A percentile compares a stretch with the other conserved stretches of the same genome.
phyloP scores from a whole-genome alignment of 306 rosid species.

The Citrullus colocynthis region DNA sequence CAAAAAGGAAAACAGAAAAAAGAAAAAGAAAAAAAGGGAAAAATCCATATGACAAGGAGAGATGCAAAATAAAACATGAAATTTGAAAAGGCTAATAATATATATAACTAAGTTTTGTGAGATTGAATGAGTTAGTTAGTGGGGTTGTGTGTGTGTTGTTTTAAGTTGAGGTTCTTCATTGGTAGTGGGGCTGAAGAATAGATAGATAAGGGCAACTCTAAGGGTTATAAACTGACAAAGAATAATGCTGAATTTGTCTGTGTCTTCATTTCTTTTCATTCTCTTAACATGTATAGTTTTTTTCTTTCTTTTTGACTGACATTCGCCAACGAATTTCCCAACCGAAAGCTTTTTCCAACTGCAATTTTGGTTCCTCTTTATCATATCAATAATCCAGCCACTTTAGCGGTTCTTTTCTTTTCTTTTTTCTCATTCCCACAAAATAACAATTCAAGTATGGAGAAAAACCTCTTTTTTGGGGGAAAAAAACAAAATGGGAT shows the following conservation, averaged over 20 bases:
- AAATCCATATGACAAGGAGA: too few relatives aligned
- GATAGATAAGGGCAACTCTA: neutral
- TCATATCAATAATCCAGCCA: constrained; percentile 1
- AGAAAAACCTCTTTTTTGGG: neutral
- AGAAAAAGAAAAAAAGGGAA: too few relatives aligned
- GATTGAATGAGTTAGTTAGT: neutral
- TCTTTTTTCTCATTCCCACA: too few relatives aligned
- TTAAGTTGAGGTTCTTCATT: too few relatives aligned
- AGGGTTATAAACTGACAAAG: neutral
- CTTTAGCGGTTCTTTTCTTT: neutral
- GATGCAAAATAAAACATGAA: too few relatives aligned
- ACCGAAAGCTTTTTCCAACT: neutral
- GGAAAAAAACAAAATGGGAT: neutral
- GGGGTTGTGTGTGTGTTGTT: neutral
- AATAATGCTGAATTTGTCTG: neutral
- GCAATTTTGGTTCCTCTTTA: constrained; percentile 12
- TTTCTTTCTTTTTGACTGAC: neutral
- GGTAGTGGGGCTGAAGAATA: neutral
- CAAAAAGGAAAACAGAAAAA: too few relatives aligned
- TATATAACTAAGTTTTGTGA: neutral
- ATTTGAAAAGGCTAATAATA: too few relatives aligned
- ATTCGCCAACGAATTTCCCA: constrained; percentile 6
- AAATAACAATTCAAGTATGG: neutral
- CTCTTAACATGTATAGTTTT: neutral
- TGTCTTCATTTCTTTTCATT: constrained; percentile 5